Evolutionary conservation across 805 yeast genomes (phyloP), one percentile per base, ranked within the genome.

Genomic region (Sugiyamaella marilandica): DNA sequence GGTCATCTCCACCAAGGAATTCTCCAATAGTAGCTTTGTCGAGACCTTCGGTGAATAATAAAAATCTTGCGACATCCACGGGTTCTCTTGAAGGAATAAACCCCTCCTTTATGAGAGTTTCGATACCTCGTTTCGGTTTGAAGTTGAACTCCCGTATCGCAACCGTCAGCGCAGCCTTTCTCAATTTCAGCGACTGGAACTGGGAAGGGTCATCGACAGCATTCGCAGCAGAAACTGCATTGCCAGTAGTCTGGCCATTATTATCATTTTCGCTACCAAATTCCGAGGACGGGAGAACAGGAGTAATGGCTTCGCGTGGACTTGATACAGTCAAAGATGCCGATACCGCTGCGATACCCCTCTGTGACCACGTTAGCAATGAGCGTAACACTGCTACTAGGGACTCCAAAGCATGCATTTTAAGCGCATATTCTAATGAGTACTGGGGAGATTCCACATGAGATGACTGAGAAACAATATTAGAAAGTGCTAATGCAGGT

Each of bases 1-100:
- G 87, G 57, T 84, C 84, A 34, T 92, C 95, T 62, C 87, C 97
- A 50, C 99, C 99, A 54, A 94, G 73, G 65, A 76, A 94, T 63
- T 92, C 98, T 50, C 99, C 99, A 53, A 95, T 76, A 5, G 80
- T 80, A 0, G 91, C 77, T 65, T 91, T 85, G 65, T 90, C 96
- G 50, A 94, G 73, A 0, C 92, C 87, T 41, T 83, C 89, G 1
- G 81, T 78, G 19, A 70, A 72, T 45, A 88, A 69, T 50, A 94
- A 70, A 68, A 94, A 89, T 53, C 70, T 65, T 0, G 97, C 98
- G 58, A 94, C 81, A 8, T 81, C 82, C 3, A 62, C 64, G 0
- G 97, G 90, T 1, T 79, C 75, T 41, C 79, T 77, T 21, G 81
- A 74, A 10, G 69, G 63, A 43, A 95, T 74, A 62, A 94, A 86